These are phyloP conservation scores for Yarrowia sp. DNA, from an alignment of 805 yeast genomes.

Conservation along the genomic window DNA sequence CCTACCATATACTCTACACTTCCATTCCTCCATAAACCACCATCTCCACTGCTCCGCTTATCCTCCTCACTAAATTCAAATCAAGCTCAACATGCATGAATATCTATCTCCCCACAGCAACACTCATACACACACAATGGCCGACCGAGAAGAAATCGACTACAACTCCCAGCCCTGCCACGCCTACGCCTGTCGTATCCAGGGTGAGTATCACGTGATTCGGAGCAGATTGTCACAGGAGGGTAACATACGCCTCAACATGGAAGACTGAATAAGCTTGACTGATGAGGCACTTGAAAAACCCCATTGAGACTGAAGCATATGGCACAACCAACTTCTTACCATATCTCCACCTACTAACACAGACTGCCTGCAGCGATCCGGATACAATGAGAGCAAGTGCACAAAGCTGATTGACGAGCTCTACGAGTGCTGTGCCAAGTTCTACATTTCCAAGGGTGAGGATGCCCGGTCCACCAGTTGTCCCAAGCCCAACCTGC, in stretches of 20 bases:
- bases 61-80: background rate
- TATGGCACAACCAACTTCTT: no score
- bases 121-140: background rate
- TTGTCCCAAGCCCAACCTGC: constrained; percentile 69
- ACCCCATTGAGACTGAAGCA: no score
- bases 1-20: no score
- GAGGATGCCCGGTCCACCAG: constrained; percentile 62
- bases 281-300: no score
- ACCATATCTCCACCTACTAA: background rate
- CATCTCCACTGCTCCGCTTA: background rate
- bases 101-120: background rate
- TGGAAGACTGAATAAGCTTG: no score
- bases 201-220: constrained; percentile 45
- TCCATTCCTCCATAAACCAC: no score
- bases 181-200: constrained; percentile 78
- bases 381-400: constrained; percentile 67
- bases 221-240: no score
- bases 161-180: constrained; percentile 51
- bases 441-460: constrained; percentile 62
- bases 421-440: constrained; percentile 71
- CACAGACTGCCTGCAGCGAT: constrained; percentile 58
- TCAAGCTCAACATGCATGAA: constrained; percentile 6
- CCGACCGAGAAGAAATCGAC: constrained; percentile 22
- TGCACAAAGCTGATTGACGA: constrained; percentile 69
- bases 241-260: no score